Evolutionary conservation across 495 filamentous ascomycete genomes (phyloP), one percentile per base, ranked within the genome.

Genomic region (Apiosordaria backusii): DNA sequence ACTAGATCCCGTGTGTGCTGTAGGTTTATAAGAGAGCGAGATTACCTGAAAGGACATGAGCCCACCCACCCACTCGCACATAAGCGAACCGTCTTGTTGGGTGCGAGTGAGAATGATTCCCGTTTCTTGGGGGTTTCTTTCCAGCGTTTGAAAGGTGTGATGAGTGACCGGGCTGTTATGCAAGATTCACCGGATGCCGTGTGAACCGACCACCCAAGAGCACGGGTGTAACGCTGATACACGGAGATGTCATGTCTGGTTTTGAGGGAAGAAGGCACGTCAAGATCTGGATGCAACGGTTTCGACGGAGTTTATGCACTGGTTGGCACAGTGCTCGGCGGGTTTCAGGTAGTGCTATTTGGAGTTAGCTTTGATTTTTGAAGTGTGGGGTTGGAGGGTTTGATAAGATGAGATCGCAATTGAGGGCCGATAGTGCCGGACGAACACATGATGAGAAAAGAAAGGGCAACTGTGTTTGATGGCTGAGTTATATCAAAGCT

Each of bases 1-100:
- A 10, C 21, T 24, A 25, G 50, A 29, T 10, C 19, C 10, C 26
- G 60, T 16, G 29, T 26, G 29, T 35, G 45, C 65, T 71, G 66
- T 69, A 73, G 67, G 59, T 55, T 45, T 10, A 45, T 45, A 45
- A 18, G 64, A n/a, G 63, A 68, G 58, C 69, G 71, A 74, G 65
- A 74, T 71, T 70, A 61, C 52, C 50, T 66, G 70, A 67, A 68
- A 65, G 40, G 62, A 27, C 35, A 54, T 67, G 63, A 64, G 13
- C 52, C 52, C n/a, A 55, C 52, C 10, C n/a, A n/a, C n/a, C 4
- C n/a, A 22, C 52, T 21, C 52, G 18, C n/a, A 55, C 50, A 23
- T 57, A 7, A 55, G 50, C 18, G 50, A 66, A 25, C 52, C 27
- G 13, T 57, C 67, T 26, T 59, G 60, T 45, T 55, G n/a, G n/a